Conservation (phyloP, 148 eudicot genomes). For the Simmondsia chinensis region DNA sequence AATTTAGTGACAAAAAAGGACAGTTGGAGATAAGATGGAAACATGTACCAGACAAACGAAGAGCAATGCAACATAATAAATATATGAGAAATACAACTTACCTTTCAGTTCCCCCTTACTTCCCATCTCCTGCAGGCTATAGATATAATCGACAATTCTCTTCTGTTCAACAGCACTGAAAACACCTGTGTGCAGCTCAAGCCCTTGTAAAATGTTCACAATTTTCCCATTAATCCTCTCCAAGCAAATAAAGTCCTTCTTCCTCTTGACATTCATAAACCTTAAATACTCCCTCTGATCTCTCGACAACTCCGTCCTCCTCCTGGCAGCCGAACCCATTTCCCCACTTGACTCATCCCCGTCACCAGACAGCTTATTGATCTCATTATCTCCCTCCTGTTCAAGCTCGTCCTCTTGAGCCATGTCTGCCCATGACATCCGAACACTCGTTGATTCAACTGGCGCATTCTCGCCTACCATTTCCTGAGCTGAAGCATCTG, state of each 20-base stretch:
- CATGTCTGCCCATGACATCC: conserved; percentile 95
- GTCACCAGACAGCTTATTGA: conserved; percentile 9
- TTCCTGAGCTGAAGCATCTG: conserved; percentile 20
- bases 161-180: conserved; percentile 89
- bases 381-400: conserved; percentile 49
- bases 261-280: conserved; percentile 51
- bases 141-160: conserved; percentile 62
- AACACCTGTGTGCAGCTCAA: conserved; percentile 83
- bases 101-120: conserved; percentile 71
- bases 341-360: conserved; percentile 22
- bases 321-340: conserved; percentile 13
- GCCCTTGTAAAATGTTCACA: conserved; percentile 70
- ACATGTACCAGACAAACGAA: too few relatives aligned
- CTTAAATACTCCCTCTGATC: conserved; percentile 73
- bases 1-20: too few relatives aligned
- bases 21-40: background rate
- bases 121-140: conserved; percentile 58
- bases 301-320: conserved; percentile 46
- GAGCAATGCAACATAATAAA: too few relatives aligned
- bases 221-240: conserved; percentile 67
- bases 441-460: conserved; percentile 19
- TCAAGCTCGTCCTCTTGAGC: conserved; percentile 80
- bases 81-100: conserved; percentile 24
- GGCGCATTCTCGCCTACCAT: conserved; percentile 4
- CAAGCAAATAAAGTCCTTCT: conserved; percentile 65